A percentile compares a stretch with the other conserved stretches of the same genome.
phyloP scores from a whole-genome alignment of 2,329 filamentous ascomycete genomes.

The Botryotinia convoluta region DNA sequence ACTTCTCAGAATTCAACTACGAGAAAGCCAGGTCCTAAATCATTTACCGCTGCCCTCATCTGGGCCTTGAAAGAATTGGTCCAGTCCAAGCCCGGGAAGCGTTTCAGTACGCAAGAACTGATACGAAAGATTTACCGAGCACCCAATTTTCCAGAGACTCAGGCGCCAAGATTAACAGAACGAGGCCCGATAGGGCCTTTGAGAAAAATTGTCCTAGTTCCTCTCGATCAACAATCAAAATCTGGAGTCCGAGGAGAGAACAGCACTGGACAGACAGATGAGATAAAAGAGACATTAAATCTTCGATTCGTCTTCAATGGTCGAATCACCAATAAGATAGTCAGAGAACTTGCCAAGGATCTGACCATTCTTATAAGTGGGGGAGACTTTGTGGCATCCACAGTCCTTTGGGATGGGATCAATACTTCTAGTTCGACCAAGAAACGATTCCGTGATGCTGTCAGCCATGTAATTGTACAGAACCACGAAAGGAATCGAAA shows the following conservation, averaged over 20 bases:
- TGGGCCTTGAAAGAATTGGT: constrained; percentile 13
- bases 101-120: constrained; percentile 5
- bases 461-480: background rate
- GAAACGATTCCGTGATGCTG: background rate
- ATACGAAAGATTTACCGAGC: constrained; percentile 11
- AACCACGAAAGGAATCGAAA: background rate
- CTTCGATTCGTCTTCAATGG: background rate
- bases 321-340: background rate
- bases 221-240: background rate
- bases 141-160: constrained; percentile 22
- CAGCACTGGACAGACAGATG: too few relatives aligned
- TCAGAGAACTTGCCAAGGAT: background rate
- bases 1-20: constrained; percentile 22
- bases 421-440: background rate
- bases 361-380: background rate
- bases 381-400: background rate
- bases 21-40: constrained; percentile 14
- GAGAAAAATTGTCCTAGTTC: constrained; percentile 12
- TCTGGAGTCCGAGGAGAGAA: background rate
- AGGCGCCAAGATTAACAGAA: constrained; percentile 16
- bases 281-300: background rate
- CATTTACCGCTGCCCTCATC: constrained; percentile 4
- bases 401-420: constrained; percentile 7
- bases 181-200: background rate
- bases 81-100: background rate